These are phyloP conservation scores for Agrostemma githago DNA, from an alignment of 148 eudicot species.

Conservation along the genomic window DNA sequence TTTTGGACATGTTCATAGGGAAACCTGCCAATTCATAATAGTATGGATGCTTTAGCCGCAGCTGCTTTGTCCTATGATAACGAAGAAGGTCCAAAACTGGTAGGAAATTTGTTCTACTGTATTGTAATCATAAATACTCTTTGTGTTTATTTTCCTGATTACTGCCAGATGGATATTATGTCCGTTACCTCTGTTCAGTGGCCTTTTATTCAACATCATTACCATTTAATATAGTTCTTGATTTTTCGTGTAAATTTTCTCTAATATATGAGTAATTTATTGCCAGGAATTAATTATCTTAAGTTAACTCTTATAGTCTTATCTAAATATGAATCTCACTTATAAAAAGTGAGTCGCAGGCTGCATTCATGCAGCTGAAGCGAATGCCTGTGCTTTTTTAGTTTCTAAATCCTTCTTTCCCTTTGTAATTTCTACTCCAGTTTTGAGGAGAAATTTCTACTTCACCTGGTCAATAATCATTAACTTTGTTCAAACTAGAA, in stretches of 20 bases:
- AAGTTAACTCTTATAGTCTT: too few relatives aligned
- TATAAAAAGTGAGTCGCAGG: too few relatives aligned
- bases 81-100: constrained; percentile 90
- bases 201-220: neutral
- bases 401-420: too few relatives aligned
- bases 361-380: too few relatives aligned
- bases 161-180: neutral
- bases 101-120: constrained; percentile 29
- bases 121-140: neutral
- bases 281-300: neutral
- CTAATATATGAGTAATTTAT: neutral
- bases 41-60: constrained; percentile 98
- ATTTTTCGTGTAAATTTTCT: neutral
- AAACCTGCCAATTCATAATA: constrained; percentile 74
- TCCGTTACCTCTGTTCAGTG: neutral
- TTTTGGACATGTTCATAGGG: constrained; percentile 43
- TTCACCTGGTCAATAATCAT: neutral
- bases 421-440: too few relatives aligned
- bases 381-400: too few relatives aligned
- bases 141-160: neutral
- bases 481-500: neutral
- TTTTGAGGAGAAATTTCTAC: neutral
- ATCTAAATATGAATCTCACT: too few relatives aligned
- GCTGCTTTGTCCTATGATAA: constrained; percentile 81
- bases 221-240: neutral